Base-by-base conservation (phyloP, 2,329 filamentous ascomycete species). In the Alternaria sp. region DNA sequence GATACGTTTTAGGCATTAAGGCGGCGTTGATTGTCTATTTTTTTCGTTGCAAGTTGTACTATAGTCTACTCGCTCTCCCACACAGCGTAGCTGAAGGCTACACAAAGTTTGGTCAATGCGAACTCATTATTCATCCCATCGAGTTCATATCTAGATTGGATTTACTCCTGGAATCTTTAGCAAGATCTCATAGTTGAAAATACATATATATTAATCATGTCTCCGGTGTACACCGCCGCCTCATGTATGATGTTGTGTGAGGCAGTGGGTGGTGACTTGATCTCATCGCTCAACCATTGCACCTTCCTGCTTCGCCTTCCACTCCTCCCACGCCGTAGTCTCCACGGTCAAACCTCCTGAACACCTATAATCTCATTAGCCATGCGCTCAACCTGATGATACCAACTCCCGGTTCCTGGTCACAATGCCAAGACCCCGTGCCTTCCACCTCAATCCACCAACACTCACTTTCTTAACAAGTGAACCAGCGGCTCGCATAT, bases 271-370 rank as follows among this genome's bases (percentile, higher is more conserved):
- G 43, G 43, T 37, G 46, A 21, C 25, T 4, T 28, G 25, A 26
- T 33, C 25, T 46, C 25, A 60, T 30, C n/a, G 23, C 30, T 50
- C 30, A 7, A 21, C 26, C n/a, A 37, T 46, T 11, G 18, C 61
- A 45, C 51, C 51, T 63, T 60, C 37, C 53, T 71, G 75, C 59
- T 55, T 61, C 44, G 74, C 77, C 70, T 80, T 79, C 69, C 81
- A 75, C 23, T 75, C 82, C 72, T 89, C 88, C 87, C 86, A 88
- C 53, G 83, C 82, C 37, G 88, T 90, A 33, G 88, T 90, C 76
- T 90, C 88, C 14, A 89, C 86, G 50, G 84, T 87, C 69, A 89
- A 74, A 20, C 86, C 86, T 69, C 83, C 81, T 25, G 82, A 83
- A 75, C 87, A 85, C 68, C 82, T 86, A 68, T 9, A 23, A 44